Evolutionary conservation across 768 basidiomycete species (phyloP).

Genomic region (Polyporus arcularius): DNA sequence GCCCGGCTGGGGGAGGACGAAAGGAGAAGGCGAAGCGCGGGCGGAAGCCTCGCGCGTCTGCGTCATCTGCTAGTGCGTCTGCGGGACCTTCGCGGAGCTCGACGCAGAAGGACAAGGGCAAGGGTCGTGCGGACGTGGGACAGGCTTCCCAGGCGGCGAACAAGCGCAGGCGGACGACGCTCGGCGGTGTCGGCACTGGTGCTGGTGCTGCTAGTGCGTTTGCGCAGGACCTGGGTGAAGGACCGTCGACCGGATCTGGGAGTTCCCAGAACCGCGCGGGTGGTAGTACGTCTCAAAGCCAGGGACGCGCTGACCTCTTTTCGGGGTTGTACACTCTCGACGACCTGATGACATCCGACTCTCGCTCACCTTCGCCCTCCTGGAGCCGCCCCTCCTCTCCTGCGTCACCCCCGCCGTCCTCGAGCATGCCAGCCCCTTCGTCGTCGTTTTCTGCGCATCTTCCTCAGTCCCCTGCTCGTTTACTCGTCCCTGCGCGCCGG

Average conservation of each 20-base stretch:
- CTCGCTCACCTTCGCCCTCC: background rate
- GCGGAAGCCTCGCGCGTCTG: too few relatives aligned
- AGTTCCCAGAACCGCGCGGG: too few relatives aligned
- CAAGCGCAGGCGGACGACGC: background rate
- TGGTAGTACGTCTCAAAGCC: too few relatives aligned
- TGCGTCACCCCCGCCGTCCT: background rate
- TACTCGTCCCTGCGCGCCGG: background rate
- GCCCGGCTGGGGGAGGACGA: too few relatives aligned
- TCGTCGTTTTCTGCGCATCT: background rate
- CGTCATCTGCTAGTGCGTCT: background rate
- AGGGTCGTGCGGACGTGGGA: background rate
- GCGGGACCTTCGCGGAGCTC: background rate
- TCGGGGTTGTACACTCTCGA: background rate
- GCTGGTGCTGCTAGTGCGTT: too few relatives aligned
- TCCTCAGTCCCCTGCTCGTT: too few relatives aligned
- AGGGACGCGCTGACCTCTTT: background rate
- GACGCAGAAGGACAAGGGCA: background rate
- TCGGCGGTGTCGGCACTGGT: too few relatives aligned
- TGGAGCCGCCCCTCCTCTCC: background rate
- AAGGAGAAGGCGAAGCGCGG: too few relatives aligned
- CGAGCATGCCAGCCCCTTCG: background rate
- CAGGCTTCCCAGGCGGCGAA: background rate
- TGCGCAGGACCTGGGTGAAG: too few relatives aligned
- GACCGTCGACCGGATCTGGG: too few relatives aligned
- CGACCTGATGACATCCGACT: background rate